phyloP scores from a whole-genome alignment of 192 early-diverging fungal genomes.

The Coemansia sp. region DNA sequence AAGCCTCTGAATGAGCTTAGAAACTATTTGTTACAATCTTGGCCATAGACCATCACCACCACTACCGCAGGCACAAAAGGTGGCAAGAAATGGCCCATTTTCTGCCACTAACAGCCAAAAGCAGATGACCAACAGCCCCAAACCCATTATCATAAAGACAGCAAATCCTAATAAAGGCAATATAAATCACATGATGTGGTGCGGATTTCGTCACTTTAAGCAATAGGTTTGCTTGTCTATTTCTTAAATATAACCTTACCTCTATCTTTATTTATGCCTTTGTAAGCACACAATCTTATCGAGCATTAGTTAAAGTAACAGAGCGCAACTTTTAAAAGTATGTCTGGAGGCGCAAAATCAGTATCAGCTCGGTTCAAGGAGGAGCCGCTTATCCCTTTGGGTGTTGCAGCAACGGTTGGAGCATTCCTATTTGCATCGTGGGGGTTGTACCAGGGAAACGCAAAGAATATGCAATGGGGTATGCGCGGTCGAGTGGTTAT shows the following conservation, averaged over 20 bases:
- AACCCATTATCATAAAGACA: neutral
- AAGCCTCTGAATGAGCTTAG: constrained; percentile 27
- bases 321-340: neutral
- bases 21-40: constrained; percentile 20
- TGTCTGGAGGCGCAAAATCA: constrained; percentile 13
- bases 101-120: neutral
- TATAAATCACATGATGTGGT: neutral
- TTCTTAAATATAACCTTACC: too few relatives aligned
- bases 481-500: constrained; percentile 47
- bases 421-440: constrained; percentile 42
- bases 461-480: constrained; percentile 32
- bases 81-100: neutral
- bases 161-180: neutral
- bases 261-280: neutral
- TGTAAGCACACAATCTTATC: neutral
- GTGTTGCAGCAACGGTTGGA: constrained; percentile 29
- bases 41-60: constrained; percentile 23
- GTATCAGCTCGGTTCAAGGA: constrained; percentile 30
- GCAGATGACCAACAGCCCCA: neutral
- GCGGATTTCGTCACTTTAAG: neutral
- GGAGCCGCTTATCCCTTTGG: constrained; percentile 44
- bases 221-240: too few relatives aligned
- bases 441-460: constrained; percentile 29
- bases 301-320: neutral
- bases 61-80: neutral